Conservation (phyloP, 352 stramenopile genomes). For the Pythium coloratum region DNA sequence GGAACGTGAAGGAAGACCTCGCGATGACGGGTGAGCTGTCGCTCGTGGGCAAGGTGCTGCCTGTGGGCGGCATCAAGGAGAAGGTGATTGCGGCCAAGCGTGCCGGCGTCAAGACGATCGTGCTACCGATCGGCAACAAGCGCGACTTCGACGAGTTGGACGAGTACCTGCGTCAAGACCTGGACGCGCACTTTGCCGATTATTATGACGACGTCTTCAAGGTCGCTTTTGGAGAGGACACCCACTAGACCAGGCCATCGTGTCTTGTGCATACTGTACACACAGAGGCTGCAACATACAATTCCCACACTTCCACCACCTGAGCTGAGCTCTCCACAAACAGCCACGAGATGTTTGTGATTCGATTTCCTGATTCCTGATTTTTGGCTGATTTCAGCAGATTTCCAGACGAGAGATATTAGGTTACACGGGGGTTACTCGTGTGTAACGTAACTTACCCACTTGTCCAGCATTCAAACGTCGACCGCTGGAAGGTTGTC, state of each 20-base stretch:
- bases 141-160: constrained; percentile 97
- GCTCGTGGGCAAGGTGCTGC: constrained; percentile 98
- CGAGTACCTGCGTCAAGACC: constrained; percentile 95
- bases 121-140: constrained; percentile 94
- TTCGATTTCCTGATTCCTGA: neutral
- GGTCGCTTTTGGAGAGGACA: constrained; percentile 87
- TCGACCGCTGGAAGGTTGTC: constrained; percentile 1
- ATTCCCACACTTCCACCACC: no score
- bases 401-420: constrained; percentile 2
- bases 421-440: neutral
- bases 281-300: neutral
- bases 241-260: constrained; percentile 14
- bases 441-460: constrained; percentile 2
- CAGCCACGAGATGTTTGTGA: neutral
- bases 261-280: no score
- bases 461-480: neutral
- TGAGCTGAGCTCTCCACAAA: neutral
- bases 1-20: constrained; percentile 92
- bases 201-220: constrained; percentile 97
- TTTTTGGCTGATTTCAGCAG: neutral
- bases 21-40: constrained; percentile 98
- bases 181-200: constrained; percentile 97
- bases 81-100: constrained; percentile 98
- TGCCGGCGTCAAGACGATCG: constrained; percentile 93
- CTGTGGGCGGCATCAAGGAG: constrained; percentile 99